Evolutionary conservation across 2,329 filamentous ascomycete genomes (phyloP).

Genomic region (Emmonsiellopsis sp.): DNA sequence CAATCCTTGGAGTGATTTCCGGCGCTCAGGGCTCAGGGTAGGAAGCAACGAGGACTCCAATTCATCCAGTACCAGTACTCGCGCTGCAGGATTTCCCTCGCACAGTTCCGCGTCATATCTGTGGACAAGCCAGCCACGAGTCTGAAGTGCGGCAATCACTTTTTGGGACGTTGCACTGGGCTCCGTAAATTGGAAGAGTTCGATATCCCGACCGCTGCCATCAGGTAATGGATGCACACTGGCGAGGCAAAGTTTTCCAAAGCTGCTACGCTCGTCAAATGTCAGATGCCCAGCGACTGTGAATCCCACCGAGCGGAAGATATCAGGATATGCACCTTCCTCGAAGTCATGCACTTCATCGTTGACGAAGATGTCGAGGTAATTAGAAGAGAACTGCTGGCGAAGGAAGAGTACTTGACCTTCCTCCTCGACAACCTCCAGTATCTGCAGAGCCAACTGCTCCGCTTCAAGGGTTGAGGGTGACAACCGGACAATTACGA

Average conservation of each 20-base stretch:
- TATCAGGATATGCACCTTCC: background rate
- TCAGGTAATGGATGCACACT: background rate
- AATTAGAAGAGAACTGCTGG: background rate
- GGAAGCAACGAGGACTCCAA: background rate
- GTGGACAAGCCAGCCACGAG: background rate
- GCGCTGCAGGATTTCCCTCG: background rate
- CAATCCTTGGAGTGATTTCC: background rate
- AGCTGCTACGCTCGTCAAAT: background rate
- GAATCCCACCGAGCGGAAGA: background rate
- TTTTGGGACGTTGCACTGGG: background rate
- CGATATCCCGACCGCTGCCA: background rate
- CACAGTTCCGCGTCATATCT: background rate
- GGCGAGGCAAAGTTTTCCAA: background rate
- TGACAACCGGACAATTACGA: background rate
- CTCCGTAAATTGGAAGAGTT: background rate
- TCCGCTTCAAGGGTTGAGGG: background rate
- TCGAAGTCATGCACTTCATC: background rate
- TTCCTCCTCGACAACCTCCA: background rate
- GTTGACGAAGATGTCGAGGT: background rate
- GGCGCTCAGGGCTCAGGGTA: background rate
- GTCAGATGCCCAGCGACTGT: background rate
- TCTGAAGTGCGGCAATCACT: background rate
- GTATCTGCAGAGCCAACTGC: background rate
- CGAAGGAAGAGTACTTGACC: conserved; percentile 1
- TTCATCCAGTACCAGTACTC: background rate